Evolutionary conservation across 2,329 filamentous ascomycete species (phyloP), one percentile per base, ranked within the genome.

Genomic region (Rutstroemia sp.): DNA sequence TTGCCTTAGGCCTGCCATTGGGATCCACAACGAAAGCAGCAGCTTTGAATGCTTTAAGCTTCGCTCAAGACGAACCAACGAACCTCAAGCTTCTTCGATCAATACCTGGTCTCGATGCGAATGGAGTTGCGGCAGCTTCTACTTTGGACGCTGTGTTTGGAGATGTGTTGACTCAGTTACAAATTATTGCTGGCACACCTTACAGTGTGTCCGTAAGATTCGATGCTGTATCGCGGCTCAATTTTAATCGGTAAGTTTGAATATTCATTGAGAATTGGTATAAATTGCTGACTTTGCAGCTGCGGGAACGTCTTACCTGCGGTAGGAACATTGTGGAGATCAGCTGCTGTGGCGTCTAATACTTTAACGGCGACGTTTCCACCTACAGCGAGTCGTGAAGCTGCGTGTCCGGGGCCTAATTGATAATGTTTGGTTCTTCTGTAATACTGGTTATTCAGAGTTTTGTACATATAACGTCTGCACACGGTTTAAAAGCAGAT

Each of bases 231-330:
- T 14, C 17, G 6, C n/a, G 42, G 7, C 17, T 45, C 42, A 45
- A 45, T 14, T 17, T 45, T 12, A 23, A 45, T 25, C 17, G 42
- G 42, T 45, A 23, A 45, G 21, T 19, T 45, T 14, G 12, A n/a
- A 6, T 42, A 6, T 23, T 25, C 6, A 14, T 14, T 3, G 12
- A 19, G 6, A 1, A 45, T 19, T 23, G 12, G 23, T 45, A 45
- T 17, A 23, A 45, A 9, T 45, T 34, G 36, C 56, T 19, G 56
- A 36, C 9, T 30, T 14, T 40, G 19, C 12, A 57, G 56, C 14
- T 57, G 56, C 38, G 49, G 53, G n/a, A 57, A 57, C 25, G 50
- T 57, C n/a, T 45, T 57, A 19, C 56, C 56, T 3, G 16, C 50
- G 10, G 45, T 50, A 23, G 56, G 54, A 23, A 57, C 56, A 19